Conservation (phyloP, 441 rosid genomes). For the Corymbia citriodora region DNA sequence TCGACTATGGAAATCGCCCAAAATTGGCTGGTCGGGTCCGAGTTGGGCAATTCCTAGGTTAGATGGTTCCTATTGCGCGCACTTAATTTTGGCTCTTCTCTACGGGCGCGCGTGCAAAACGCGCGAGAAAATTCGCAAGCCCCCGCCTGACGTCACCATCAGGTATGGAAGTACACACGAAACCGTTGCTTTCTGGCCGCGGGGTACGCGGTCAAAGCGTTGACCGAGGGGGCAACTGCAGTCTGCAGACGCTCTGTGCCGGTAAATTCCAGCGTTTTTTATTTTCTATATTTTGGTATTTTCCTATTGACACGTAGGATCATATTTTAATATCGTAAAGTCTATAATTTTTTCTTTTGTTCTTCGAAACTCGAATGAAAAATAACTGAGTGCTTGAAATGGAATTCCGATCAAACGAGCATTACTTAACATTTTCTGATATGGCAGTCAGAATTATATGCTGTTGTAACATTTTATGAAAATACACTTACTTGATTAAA, state of each 20-base stretch:
- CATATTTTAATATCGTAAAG: background rate
- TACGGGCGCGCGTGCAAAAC: background rate
- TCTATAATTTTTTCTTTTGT: background rate
- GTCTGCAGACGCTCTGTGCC: background rate
- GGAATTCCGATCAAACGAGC: accelerated
- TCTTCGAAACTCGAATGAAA: background rate
- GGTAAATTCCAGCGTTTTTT: background rate
- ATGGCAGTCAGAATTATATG: no score
- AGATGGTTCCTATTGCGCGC: no score
- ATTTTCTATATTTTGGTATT: background rate
- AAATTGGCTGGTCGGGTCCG: no score
- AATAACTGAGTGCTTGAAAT: background rate
- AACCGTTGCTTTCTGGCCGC: background rate
- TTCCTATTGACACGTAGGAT: background rate
- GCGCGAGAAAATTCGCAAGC: background rate
- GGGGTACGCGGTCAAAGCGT: background rate
- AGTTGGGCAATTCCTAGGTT: no score
- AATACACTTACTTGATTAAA: background rate
- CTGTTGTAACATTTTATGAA: background rate
- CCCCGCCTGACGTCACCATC: background rate
- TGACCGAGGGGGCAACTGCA: background rate
- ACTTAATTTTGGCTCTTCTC: background rate
- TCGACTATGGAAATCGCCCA: no score
- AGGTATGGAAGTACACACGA: background rate
- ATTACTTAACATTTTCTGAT: background rate